phyloP scores from a whole-genome alignment of 805 yeast genomes.

The Schwanniomyces sp. region DNA sequence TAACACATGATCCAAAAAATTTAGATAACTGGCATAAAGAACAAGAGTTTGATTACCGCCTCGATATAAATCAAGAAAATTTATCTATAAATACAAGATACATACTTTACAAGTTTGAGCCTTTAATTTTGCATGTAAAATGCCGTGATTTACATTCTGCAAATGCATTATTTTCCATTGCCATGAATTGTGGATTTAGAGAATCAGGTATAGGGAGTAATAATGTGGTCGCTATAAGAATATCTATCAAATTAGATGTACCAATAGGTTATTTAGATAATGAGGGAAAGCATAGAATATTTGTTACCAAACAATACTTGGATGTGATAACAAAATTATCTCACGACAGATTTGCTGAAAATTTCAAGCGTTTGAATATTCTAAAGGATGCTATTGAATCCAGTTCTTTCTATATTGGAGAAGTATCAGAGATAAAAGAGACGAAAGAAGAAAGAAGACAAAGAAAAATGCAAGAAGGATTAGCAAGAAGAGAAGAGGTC shows the following conservation, averaged over 20 bases:
- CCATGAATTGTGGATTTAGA: slow-evolving; percentile 84
- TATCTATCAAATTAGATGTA: slow-evolving; percentile 68
- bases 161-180: slow-evolving; percentile 58
- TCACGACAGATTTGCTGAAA: slow-evolving; percentile 64
- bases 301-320: slow-evolving; percentile 57
- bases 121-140: slow-evolving; percentile 80
- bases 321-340: slow-evolving; percentile 54
- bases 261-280: slow-evolving; percentile 65
- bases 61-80: slow-evolving; percentile 3
- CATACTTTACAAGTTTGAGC: slow-evolving; percentile 78
- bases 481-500: slow-evolving; percentile 32
- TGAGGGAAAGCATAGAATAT: slow-evolving; percentile 24
- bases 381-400: slow-evolving; percentile 43
- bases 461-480: slow-evolving; percentile 54
- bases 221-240: slow-evolving; percentile 74
- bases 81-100: slow-evolving; percentile 39
- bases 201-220: slow-evolving; percentile 86
- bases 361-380: slow-evolving; percentile 53
- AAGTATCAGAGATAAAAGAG: neutral
- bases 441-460: slow-evolving; percentile 58
- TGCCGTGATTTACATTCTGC: slow-evolving; percentile 66
- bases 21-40: slow-evolving; percentile 50
- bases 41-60: slow-evolving; percentile 17
- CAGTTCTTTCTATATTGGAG: neutral
- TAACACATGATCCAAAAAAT: slow-evolving; percentile 60